Conservation (phyloP, 192 early-diverging fungal species). For the Pilaira anomala region DNA sequence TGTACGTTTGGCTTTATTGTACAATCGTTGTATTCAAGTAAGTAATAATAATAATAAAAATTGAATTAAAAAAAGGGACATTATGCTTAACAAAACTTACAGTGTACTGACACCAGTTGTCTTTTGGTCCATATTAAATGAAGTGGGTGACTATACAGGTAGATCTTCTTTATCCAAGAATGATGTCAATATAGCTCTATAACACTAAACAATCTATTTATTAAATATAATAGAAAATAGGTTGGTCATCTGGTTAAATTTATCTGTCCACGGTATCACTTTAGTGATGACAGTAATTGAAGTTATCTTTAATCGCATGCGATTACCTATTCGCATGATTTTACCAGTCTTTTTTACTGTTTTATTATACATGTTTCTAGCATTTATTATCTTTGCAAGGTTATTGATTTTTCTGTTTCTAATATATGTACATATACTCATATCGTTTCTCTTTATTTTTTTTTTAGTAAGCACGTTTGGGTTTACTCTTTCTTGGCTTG, state of each 20-base stretch:
- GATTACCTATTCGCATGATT: constrained; percentile 16
- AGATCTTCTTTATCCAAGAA: too few relatives aligned
- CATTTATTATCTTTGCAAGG: constrained; percentile 31
- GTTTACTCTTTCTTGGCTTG: constrained; percentile 38
- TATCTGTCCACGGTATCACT: constrained; percentile 28
- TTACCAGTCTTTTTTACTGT: constrained; percentile 15
- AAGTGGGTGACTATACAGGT: not conserved
- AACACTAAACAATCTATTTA: too few relatives aligned
- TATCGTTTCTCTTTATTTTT: not conserved
- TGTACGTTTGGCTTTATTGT: constrained; percentile 17
- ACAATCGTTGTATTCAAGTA: constrained; percentile 38
- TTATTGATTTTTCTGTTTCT: constrained; percentile 1
- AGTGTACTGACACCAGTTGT: constrained; percentile 36
- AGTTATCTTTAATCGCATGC: constrained; percentile 31
- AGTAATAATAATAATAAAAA: not conserved
- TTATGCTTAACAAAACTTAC: not conserved
- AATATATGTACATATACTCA: not conserved
- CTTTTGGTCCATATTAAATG: constrained; percentile 26
- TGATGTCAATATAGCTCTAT: too few relatives aligned
- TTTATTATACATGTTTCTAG: constrained; percentile 30
- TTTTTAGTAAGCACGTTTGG: constrained; percentile 27
- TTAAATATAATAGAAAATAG: too few relatives aligned
- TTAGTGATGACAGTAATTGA: constrained; percentile 34
- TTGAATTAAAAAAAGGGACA: not conserved
- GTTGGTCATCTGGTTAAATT: constrained; percentile 11